Conservation (phyloP, 139 green algal genomes). For the Auxenochlorella pyrenoidosa region DNA sequence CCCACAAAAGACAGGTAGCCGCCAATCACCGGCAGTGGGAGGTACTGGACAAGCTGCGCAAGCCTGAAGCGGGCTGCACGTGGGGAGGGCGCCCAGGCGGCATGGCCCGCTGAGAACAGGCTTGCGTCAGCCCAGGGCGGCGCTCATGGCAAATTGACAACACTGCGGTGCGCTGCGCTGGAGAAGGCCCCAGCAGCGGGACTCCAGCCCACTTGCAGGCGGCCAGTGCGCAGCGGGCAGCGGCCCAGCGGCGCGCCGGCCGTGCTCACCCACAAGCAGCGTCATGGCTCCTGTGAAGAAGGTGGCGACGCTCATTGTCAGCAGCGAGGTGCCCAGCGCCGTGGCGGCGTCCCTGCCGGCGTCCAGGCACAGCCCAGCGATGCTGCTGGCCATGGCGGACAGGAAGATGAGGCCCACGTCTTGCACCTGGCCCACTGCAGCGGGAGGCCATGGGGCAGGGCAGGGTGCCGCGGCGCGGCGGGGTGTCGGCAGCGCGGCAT, state of each 20-base stretch:
- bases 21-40: slow-evolving; percentile 80
- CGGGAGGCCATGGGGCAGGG: background rate
- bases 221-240: too few relatives aligned
- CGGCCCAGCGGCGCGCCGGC: too few relatives aligned
- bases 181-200: too few relatives aligned
- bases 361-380: slow-evolving; percentile 51
- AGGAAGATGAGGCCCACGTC: slow-evolving; percentile 83
- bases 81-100: too few relatives aligned
- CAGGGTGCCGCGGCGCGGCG: background rate
- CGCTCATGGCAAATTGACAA: too few relatives aligned
- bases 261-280: slow-evolving; percentile 5
- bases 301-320: slow-evolving; percentile 70
- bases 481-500: background rate
- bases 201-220: too few relatives aligned
- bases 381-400: slow-evolving; percentile 71
- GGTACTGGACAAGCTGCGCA: slow-evolving; percentile 77
- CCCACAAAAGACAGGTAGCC: slow-evolving; percentile 74
- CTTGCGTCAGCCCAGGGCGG: too few relatives aligned
- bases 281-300: slow-evolving; percentile 58
- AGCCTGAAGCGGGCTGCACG: slow-evolving; percentile 64
- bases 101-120: too few relatives aligned
- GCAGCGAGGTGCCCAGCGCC: slow-evolving; percentile 68
- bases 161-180: too few relatives aligned
- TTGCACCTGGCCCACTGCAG: slow-evolving; percentile 33
- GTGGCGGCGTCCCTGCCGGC: slow-evolving; percentile 34